Conservation (phyloP, 2,329 filamentous ascomycete species). For the Bipolaris zeicola region DNA sequence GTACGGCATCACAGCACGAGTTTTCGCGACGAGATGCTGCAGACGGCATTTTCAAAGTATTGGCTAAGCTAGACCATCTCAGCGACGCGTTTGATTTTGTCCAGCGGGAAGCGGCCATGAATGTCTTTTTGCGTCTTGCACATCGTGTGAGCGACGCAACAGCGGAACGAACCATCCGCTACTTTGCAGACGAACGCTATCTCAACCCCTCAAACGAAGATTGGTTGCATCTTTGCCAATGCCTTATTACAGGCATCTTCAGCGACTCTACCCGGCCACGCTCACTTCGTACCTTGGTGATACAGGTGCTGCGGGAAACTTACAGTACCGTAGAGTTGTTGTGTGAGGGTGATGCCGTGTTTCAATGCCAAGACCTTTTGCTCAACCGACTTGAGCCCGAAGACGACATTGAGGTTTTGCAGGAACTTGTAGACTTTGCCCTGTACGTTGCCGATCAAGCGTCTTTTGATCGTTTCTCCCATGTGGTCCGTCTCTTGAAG, state of each 20-base stretch:
- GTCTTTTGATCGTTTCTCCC: conserved; percentile 63
- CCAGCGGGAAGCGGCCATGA: conserved; percentile 69
- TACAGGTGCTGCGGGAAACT: conserved; percentile 62
- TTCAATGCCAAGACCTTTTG: conserved; percentile 65
- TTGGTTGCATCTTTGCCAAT: conserved; percentile 68
- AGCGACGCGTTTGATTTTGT: conserved; percentile 57
- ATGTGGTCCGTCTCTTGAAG: conserved; percentile 51
- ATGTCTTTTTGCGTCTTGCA: conserved; percentile 68
- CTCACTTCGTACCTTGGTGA: conserved; percentile 65
- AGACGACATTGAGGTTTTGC: conserved; percentile 67
- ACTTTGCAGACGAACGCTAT: conserved; percentile 71
- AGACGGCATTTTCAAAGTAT: conserved; percentile 34
- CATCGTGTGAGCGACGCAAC: conserved; percentile 67
- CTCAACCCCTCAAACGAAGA: conserved; percentile 72
- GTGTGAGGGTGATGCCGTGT: conserved; percentile 62
- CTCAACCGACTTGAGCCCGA: conserved; percentile 67
- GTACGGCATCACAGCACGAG: conserved; percentile 11
- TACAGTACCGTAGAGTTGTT: conserved; percentile 60
- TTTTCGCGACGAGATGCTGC: conserved; percentile 24
- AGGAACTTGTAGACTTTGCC: conserved; percentile 68
- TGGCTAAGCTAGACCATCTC: conserved; percentile 37
- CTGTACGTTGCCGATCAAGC: conserved; percentile 68
- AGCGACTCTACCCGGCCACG: conserved; percentile 65
- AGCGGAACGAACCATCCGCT: conserved; percentile 67
- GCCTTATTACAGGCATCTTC: conserved; percentile 68